A percentile compares a stretch with the other conserved stretches of the same genome.
phyloP scores from a whole-genome alignment of 228 moss, liverwort and hornwort genomes.

The Sphagnum fallax region DNA sequence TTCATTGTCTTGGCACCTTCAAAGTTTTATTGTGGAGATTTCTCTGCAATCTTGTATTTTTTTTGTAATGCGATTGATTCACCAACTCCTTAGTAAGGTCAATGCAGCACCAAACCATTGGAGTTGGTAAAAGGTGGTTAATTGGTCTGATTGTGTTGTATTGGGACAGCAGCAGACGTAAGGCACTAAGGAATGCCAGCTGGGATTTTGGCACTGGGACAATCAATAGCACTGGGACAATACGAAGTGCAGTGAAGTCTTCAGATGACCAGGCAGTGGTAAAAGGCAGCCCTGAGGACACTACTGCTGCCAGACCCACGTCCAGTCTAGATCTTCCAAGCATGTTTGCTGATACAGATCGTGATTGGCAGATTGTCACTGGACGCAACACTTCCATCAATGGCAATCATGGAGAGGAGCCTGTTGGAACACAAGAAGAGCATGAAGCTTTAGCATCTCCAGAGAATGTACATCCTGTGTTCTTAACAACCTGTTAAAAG shows the following conservation, averaged over 20 bases:
- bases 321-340: constrained; percentile 68
- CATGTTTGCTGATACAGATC: constrained; percentile 81
- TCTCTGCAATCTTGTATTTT: too few relatives aligned
- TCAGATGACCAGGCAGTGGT: constrained; percentile 32
- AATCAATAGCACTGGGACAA: constrained; percentile 67
- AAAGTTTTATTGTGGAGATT: too few relatives aligned
- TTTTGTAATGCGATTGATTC: too few relatives aligned
- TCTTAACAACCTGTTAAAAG: not conserved
- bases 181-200: constrained; percentile 71
- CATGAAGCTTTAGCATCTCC: constrained; percentile 31
- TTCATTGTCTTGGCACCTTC: too few relatives aligned
- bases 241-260: constrained; percentile 72
- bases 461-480: constrained; percentile 41
- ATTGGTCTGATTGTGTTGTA: not conserved
- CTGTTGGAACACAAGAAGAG: constrained; percentile 53
- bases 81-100: too few relatives aligned
- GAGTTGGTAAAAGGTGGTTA: too few relatives aligned
- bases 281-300: constrained; percentile 30
- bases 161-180: constrained; percentile 48
- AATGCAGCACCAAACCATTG: too few relatives aligned
- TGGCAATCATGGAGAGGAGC: constrained; percentile 57
- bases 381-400: constrained; percentile 58
- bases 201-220: constrained; percentile 95
- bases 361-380: constrained; percentile 74
- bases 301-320: constrained; percentile 22